Evolutionary conservation across 1,284 basidiomycete species (phyloP).

Genomic region (Marasmius tenuissimus): DNA sequence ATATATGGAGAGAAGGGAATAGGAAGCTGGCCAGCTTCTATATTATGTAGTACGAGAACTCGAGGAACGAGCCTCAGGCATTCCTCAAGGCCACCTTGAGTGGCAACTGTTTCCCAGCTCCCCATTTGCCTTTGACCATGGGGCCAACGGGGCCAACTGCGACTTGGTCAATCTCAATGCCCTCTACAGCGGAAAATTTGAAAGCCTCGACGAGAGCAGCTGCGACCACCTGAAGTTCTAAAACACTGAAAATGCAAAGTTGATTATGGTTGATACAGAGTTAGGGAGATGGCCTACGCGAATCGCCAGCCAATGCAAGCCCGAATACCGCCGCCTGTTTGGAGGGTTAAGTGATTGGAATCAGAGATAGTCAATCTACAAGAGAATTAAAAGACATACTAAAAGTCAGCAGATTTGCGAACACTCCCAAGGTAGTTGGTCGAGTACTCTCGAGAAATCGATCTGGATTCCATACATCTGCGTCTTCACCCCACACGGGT

Average conservation of each 20-base stretch:
- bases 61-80: too few species aligned
- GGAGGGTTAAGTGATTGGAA: background rate
- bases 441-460: background rate
- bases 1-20: too few species aligned
- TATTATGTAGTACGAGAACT: too few species aligned
- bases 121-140: background rate
- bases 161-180: background rate
- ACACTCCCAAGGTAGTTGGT: background rate
- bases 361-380: background rate
- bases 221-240: background rate
- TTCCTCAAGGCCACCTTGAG: too few species aligned
- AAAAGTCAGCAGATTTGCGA: background rate
- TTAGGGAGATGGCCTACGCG: background rate
- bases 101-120: background rate
- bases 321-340: background rate
- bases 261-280: constrained; percentile 10
- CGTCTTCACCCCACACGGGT: background rate
- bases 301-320: background rate
- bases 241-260: background rate
- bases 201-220: background rate
- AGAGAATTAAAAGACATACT: background rate
- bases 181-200: background rate
- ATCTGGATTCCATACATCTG: background rate
- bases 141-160: background rate
- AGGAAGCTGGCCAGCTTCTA: too few species aligned